Conservation (phyloP, 2,329 filamentous ascomycete species). For the Penicillium sp. region DNA sequence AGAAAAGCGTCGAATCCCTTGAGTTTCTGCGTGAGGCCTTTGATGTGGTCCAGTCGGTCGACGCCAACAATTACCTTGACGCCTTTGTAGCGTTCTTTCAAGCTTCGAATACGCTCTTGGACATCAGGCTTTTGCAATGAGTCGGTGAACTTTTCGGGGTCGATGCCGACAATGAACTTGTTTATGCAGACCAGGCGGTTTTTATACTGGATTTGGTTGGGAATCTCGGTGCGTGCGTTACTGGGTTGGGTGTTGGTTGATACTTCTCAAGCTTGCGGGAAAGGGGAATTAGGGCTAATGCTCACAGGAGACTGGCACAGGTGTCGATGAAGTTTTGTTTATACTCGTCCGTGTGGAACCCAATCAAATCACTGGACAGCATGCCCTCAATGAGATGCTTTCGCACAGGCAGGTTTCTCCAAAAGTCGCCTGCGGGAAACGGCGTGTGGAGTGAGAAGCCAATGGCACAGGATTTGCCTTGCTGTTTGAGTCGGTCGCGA, state of each 20-base stretch:
- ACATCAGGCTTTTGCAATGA: slow-evolving; percentile 75
- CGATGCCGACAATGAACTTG: slow-evolving; percentile 92
- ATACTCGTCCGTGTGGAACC: slow-evolving; percentile 99
- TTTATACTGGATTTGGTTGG: slow-evolving; percentile 82
- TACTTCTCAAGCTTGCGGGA: not conserved
- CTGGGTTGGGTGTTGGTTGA: slow-evolving; percentile 21
- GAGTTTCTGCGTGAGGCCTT: slow-evolving; percentile 91
- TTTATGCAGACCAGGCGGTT: slow-evolving; percentile 80
- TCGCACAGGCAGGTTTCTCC: slow-evolving; percentile 83
- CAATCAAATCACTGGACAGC: slow-evolving; percentile 83
- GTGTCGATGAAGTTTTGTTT: slow-evolving; percentile 87
- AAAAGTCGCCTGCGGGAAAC: slow-evolving; percentile 90
- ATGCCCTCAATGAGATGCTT: slow-evolving; percentile 79
- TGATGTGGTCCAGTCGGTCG: slow-evolving; percentile 93
- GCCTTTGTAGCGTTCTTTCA: slow-evolving; percentile 81
- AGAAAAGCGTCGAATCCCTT: slow-evolving; percentile 91
- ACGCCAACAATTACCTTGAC: slow-evolving; percentile 92
- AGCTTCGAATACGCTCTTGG: slow-evolving; percentile 72
- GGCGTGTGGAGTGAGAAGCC: slow-evolving; percentile 96
- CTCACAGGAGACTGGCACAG: slow-evolving; percentile 77
- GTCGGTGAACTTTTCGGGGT: slow-evolving; percentile 88
- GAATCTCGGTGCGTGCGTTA: slow-evolving; percentile 60
- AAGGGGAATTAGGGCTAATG: slow-evolving; percentile 9
- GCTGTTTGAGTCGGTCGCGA: slow-evolving; percentile 67
- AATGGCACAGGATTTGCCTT: slow-evolving; percentile 81